Base-by-base conservation (phyloP, 179 eudicot genomes). In the Spergularia azorica region DNA sequence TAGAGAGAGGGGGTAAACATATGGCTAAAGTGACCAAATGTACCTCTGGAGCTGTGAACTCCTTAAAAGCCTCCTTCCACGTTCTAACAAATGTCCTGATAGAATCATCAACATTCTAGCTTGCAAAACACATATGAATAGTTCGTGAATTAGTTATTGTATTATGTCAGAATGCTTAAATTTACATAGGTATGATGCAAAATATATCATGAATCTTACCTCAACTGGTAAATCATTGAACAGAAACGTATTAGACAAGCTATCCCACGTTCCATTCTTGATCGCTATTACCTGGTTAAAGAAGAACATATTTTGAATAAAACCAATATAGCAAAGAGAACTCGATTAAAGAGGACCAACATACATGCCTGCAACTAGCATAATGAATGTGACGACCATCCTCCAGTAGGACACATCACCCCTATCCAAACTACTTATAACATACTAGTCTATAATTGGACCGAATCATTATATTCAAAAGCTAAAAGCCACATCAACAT, bases 11-110 rank as follows among this genome's bases (percentile, higher is more conserved):
- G 32, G 32, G 32, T 26, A 26, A 26, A 26, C 17, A 50, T 14
- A 64, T 2, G 72, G 39, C 57, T 18, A 48, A 20, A 14, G 39
- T 17, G 39, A 52, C 6, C 72, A 50, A 50, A 18, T 5, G 9
- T 68, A 68, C 72, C 72, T 68, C 57, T 10, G 9, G 58, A 48
- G 15, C 57, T 11, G 56, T 18, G 7, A 68, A 51, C 59, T 51
- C 39, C 17, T 68, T 57, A 68, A 57, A 68, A 68, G 58, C 72
- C 39, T 50, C n/a, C 72, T 68, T 68, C 72, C 58, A 68, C 39
- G 8, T 50, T 68, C 39, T 68, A 20, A 68, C 58, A 21, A 18
- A 68, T 68, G 13, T 68, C 39, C 36, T 68, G 58, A 51, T 52
- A 48, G 58, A 68, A 68, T 48, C 58, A 51, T 68, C 72, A 7